Evolutionary conservation across 2,329 filamentous ascomycete genomes (phyloP), one percentile per base, ranked within the genome.

Genomic region (Elsinoe ampelina): DNA sequence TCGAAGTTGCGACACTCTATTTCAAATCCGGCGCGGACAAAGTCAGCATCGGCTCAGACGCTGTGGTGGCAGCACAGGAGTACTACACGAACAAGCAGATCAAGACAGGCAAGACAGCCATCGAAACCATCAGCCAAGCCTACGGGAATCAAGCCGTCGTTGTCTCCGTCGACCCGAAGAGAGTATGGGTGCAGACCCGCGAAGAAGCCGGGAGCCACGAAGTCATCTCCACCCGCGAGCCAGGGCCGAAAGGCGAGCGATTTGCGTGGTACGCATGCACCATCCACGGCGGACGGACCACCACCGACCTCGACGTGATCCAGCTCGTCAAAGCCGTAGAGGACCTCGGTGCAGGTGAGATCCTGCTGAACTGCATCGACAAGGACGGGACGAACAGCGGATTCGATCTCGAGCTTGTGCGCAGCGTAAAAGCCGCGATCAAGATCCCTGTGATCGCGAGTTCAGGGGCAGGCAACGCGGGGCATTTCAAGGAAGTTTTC

Each of bases 191-290:
- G 55, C 67, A 76, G 1, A 80, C 81, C 42, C 84, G 85, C 38
- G 73, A 79, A 20, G 81, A 85, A 51, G 90, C 88, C 55, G 79
- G 80, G 1, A 15, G 19, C 19, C 85, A 89, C 66, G 86, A 93
- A 71, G 88, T 85, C 12, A 75, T 96, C 66, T 75, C 79, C 66
- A 95, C 92, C 0, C 69, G 73, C 0, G 80, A 76, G 60, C 83
- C 82, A 0, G 89, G 91, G 7, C 84, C 87, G 19, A 79, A 80
- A 42, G 90, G 90, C 26, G 88, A 96, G 71, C 75, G 77, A 54
- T 86, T 83, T 72, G 95, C 89, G 75, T 98, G 92, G 92, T 98
- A 96, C 70, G 91, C 93, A 58, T 97, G 93, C 74, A 98, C 93
- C 5, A 89, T 95, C 75, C 95, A 92, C 74, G 93, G 93, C 47